Conservation (phyloP, 306 rosid species). For the Benincasa hispida region DNA sequence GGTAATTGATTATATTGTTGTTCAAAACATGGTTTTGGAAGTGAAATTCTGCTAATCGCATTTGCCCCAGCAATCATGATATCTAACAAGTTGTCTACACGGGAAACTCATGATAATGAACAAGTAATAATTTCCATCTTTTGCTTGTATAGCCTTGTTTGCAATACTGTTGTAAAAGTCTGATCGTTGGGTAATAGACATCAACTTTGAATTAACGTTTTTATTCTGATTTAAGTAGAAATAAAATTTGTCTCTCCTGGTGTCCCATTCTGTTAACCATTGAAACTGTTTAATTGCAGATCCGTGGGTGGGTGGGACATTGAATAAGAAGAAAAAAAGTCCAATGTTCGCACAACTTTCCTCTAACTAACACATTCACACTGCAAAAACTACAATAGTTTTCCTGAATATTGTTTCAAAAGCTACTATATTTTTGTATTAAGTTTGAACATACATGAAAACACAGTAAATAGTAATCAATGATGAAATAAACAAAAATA, state of each 20-base stretch:
- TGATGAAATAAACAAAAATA: neutral
- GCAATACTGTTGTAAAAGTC: neutral
- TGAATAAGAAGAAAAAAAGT: slow-evolving; percentile 62
- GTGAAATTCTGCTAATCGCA: slow-evolving; percentile 69
- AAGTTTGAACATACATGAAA: neutral
- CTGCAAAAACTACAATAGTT: neutral
- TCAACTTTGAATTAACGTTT: neutral
- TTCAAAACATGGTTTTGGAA: slow-evolving; percentile 60
- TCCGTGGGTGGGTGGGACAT: slow-evolving; percentile 87
- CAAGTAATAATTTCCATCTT: slow-evolving; percentile 41
- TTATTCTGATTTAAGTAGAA: neutral
- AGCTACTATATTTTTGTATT: neutral
- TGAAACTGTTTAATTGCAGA: slow-evolving; percentile 29
- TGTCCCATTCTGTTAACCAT: slow-evolving; percentile 12
- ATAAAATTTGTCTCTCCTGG: neutral
- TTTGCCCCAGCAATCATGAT: slow-evolving; percentile 95
- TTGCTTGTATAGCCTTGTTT: neutral
- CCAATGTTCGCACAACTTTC: slow-evolving; percentile 38
- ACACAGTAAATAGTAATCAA: neutral
- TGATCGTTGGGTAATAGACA: neutral
- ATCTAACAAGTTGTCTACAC: slow-evolving; percentile 82
- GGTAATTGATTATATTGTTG: neutral
- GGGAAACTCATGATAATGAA: slow-evolving; percentile 96
- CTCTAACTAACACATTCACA: slow-evolving; percentile 1
- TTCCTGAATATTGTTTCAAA: neutral